phyloP scores from a whole-genome alignment of 148 eudicot genomes.

The Dysphania ambrosioides region DNA sequence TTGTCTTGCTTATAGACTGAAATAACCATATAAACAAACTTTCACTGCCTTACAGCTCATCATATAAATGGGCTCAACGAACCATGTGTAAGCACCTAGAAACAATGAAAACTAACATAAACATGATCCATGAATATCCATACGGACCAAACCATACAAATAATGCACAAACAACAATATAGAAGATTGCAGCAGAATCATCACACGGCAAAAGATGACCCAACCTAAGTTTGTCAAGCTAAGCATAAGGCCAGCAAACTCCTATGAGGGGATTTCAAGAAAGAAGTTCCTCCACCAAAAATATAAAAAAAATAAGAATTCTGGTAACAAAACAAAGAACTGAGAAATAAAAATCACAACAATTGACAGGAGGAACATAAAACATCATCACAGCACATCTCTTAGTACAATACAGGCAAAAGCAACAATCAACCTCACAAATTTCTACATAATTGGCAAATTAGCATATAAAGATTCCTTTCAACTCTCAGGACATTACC shows the following conservation, averaged over 20 bases:
- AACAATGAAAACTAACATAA: background rate
- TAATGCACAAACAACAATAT: background rate
- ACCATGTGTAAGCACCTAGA: background rate
- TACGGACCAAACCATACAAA: background rate
- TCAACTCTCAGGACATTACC: conserved; percentile 34
- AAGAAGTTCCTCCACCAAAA: background rate
- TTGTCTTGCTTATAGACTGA: background rate
- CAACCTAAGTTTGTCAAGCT: too few relatives aligned
- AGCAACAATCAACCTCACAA: background rate
- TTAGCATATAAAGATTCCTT: background rate
- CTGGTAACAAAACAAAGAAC: background rate
- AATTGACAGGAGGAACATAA: background rate
- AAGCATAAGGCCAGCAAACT: too few relatives aligned
- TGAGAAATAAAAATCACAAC: background rate
- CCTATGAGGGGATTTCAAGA: too few relatives aligned
- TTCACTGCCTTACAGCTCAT: background rate
- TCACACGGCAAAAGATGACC: too few relatives aligned
- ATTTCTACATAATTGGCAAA: background rate
- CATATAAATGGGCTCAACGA: background rate
- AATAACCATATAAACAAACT: background rate
- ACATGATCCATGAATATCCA: background rate
- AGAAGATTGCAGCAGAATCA: background rate
- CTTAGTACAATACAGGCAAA: conserved; percentile 1
- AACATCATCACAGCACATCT: background rate
- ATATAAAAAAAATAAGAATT: too few relatives aligned